Evolutionary conservation across 768 basidiomycete genomes (phyloP).

Genomic region (Leucocoprinus leucothites): DNA sequence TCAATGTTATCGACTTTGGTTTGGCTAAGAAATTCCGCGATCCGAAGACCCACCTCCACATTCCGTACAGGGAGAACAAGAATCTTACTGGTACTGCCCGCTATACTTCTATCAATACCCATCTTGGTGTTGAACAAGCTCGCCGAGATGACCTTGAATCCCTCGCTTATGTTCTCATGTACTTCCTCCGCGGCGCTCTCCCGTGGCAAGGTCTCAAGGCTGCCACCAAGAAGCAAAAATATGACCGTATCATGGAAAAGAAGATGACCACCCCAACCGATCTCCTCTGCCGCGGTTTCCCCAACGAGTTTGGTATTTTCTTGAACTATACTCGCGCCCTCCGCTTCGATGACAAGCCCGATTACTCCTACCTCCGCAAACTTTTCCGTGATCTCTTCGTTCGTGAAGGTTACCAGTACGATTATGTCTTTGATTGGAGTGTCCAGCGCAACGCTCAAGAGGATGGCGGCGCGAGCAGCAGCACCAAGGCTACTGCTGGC

Average conservation of each 20-base stretch:
- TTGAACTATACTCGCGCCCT: constrained; percentile 98
- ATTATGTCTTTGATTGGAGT: constrained; percentile 99
- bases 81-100: constrained; percentile 98
- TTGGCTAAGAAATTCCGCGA: constrained; percentile 99
- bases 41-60: constrained; percentile 99
- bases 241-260: constrained; percentile 99
- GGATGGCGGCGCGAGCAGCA: constrained; percentile 54
- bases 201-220: constrained; percentile 99
- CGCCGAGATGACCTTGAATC: constrained; percentile 98
- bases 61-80: constrained; percentile 99
- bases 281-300: constrained; percentile 97
- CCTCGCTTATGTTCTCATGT: constrained; percentile 98
- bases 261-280: constrained; percentile 99
- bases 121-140: constrained; percentile 96
- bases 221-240: constrained; percentile 99
- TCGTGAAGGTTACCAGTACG: constrained; percentile 97
- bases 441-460: constrained; percentile 76
- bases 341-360: constrained; percentile 99
- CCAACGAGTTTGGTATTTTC: constrained; percentile 99
- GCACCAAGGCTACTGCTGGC: constrained; percentile 60
- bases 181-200: constrained; percentile 97
- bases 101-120: constrained; percentile 99
- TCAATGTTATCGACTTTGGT: constrained; percentile 98
- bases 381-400: constrained; percentile 98
- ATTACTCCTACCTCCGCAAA: constrained; percentile 99